Conservation (phyloP, 2,329 filamentous ascomycete species). For the Trichoderma atroviride region DNA sequence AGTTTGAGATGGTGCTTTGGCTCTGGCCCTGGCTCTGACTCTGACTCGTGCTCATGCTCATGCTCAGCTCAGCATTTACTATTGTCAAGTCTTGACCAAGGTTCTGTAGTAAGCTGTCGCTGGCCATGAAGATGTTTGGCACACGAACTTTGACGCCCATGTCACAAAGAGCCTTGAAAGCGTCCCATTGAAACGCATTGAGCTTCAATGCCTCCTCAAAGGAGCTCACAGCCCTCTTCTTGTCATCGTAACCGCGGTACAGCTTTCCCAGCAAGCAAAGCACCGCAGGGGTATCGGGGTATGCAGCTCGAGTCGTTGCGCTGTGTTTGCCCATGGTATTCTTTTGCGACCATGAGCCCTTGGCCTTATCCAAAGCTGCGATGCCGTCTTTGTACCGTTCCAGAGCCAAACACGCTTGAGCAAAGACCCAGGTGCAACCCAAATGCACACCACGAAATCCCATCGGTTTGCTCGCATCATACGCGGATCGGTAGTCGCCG, state of each 20-base stretch:
- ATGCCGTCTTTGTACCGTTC: slow-evolving; percentile 82
- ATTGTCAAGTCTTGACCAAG: slow-evolving; percentile 45
- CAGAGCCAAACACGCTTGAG: slow-evolving; percentile 80
- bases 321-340: slow-evolving; percentile 83
- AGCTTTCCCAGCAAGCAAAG: slow-evolving; percentile 84
- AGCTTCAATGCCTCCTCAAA: slow-evolving; percentile 87
- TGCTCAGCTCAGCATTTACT: slow-evolving; percentile 41
- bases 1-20: slow-evolving; percentile 36
- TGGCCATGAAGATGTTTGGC: slow-evolving; percentile 83
- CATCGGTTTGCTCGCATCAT: slow-evolving; percentile 74
- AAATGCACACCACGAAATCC: slow-evolving; percentile 74
- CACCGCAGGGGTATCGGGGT: slow-evolving; percentile 84
- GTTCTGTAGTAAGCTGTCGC: slow-evolving; percentile 54
- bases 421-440: slow-evolving; percentile 89
- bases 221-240: slow-evolving; percentile 79
- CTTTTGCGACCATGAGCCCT: slow-evolving; percentile 72
- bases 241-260: slow-evolving; percentile 79
- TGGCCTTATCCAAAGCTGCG: slow-evolving; percentile 79
- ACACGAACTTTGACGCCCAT: slow-evolving; percentile 80
- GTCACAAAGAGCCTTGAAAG: slow-evolving; percentile 85
- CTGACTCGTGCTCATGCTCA: slow-evolving; percentile 39
- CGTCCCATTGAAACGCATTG: slow-evolving; percentile 98
- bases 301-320: slow-evolving; percentile 70
- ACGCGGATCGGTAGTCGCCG: slow-evolving; percentile 82
- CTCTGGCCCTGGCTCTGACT: neutral